phyloP scores from a whole-genome alignment of 2,329 filamentous ascomycete genomes.

The Xylariomycetidae sp. region DNA sequence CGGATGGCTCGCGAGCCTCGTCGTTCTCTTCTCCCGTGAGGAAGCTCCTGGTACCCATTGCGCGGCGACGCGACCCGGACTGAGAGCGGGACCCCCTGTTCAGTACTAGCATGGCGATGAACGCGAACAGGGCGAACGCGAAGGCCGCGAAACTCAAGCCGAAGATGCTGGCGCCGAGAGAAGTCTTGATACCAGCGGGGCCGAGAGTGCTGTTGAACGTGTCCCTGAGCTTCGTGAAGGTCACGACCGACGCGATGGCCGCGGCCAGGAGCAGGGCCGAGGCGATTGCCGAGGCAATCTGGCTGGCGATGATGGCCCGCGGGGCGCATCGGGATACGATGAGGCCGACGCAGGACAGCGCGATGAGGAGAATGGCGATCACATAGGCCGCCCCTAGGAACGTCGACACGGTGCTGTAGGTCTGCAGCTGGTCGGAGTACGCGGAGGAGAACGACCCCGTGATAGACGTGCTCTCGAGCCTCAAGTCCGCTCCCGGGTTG shows the following conservation, averaged over 20 bases:
- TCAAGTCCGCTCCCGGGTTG: slow-evolving; percentile 26
- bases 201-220: slow-evolving; percentile 23
- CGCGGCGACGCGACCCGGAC: too few relatives aligned
- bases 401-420: slow-evolving; percentile 21
- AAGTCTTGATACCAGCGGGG: slow-evolving; percentile 19
- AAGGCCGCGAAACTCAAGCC: slow-evolving; percentile 21
- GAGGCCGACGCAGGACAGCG: slow-evolving; percentile 17
- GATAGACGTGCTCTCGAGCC: slow-evolving; percentile 21
- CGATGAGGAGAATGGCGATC: slow-evolving; percentile 16
- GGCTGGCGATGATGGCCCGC: slow-evolving; percentile 9
- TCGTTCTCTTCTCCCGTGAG: too few relatives aligned
- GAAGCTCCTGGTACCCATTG: too few relatives aligned
- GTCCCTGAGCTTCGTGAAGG: slow-evolving; percentile 18
- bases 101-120: too few relatives aligned
- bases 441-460: slow-evolving; percentile 11
- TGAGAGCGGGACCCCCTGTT: too few relatives aligned
- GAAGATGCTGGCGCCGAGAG: slow-evolving; percentile 16
- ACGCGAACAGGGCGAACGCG: too few relatives aligned
- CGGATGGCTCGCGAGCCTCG: too few relatives aligned
- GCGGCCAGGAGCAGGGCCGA: slow-evolving; percentile 22
- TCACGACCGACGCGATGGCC: slow-evolving; percentile 20
- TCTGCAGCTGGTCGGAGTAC: slow-evolving; percentile 19
- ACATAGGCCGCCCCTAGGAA: slow-evolving; percentile 27
- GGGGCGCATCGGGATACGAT: slow-evolving; percentile 14
- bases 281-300: slow-evolving; percentile 15